phyloP scores from a whole-genome alignment of 768 basidiomycete species.

The Tubosaeta brunneosetosa region DNA sequence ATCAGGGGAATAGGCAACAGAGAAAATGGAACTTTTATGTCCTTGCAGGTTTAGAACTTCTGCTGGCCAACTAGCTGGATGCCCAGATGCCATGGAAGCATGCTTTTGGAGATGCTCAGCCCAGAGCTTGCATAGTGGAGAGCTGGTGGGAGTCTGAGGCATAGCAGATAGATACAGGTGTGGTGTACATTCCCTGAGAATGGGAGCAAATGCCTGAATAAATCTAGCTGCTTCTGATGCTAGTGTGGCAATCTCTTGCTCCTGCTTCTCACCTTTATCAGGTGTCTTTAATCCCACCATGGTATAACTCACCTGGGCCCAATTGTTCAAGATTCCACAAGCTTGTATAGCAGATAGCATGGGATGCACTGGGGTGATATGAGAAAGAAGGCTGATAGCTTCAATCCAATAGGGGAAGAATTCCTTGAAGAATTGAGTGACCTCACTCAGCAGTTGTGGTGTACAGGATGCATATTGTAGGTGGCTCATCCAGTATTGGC shows the following conservation, averaged over 20 bases:
- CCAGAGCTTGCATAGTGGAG: no score
- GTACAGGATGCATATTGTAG: neutral
- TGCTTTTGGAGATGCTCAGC: no score
- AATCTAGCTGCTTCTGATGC: neutral
- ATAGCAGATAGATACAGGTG: no score
- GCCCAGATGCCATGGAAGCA: no score
- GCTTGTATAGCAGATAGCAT: neutral
- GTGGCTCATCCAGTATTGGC: conserved; percentile 1
- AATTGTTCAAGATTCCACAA: neutral
- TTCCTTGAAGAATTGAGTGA: conserved; percentile 2
- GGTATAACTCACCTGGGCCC: neutral
- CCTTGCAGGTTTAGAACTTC: neutral
- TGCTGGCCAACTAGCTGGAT: no score
- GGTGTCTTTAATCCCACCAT: no score
- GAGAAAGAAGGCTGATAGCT: neutral
- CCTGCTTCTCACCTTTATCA: neutral
- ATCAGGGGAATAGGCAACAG: no score
- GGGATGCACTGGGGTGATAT: neutral
- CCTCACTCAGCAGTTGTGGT: neutral
- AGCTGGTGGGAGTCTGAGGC: no score
- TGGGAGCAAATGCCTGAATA: neutral
- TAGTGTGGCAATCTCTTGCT: neutral
- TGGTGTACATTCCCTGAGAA: no score
- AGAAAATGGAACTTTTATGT: neutral
- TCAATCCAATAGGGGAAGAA: neutral